These are phyloP conservation scores for Planoprotostelium fungivorum DNA, from an alignment of 78 protist genomes.

Conservation along the genomic window DNA sequence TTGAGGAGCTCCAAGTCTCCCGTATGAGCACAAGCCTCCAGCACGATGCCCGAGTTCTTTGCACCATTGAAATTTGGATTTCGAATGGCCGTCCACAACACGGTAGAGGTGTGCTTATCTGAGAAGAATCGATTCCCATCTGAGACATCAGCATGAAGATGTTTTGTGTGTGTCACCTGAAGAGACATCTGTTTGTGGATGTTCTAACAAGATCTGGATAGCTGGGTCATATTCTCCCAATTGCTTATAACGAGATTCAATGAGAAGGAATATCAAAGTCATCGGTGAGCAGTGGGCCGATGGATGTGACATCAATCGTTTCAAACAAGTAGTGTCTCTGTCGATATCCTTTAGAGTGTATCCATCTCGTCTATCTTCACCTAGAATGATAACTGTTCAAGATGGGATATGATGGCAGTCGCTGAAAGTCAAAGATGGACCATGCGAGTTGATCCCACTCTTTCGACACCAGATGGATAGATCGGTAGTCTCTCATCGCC, in stretches of 20 bases:
- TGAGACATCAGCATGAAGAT: not conserved
- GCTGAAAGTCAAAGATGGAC: not conserved
- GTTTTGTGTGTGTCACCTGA: not conserved
- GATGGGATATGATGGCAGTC: not conserved
- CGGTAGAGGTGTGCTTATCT: not conserved
- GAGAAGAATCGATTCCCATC: not conserved
- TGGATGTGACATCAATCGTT: not conserved
- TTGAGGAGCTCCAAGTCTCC: not conserved
- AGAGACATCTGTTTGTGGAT: not conserved
- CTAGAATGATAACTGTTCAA: not conserved
- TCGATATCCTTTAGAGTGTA: not conserved
- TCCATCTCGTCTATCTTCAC: not conserved
- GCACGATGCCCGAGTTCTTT: not conserved
- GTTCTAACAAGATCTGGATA: not conserved
- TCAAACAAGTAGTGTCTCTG: not conserved
- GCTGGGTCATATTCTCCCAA: not conserved
- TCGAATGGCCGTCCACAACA: not conserved
- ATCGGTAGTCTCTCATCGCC: not conserved
- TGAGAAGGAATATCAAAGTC: not conserved
- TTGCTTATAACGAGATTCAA: not conserved
- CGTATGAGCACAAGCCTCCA: not conserved
- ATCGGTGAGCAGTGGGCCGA: not conserved
- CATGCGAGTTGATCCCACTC: not conserved
- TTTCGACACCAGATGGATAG: not conserved
- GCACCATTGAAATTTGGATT: not conserved